Percentiles rank a stretch among this genome's conserved stretches.
phyloP scores from a whole-genome alignment of 306 rosid genomes.

The Vigna trinervia region DNA sequence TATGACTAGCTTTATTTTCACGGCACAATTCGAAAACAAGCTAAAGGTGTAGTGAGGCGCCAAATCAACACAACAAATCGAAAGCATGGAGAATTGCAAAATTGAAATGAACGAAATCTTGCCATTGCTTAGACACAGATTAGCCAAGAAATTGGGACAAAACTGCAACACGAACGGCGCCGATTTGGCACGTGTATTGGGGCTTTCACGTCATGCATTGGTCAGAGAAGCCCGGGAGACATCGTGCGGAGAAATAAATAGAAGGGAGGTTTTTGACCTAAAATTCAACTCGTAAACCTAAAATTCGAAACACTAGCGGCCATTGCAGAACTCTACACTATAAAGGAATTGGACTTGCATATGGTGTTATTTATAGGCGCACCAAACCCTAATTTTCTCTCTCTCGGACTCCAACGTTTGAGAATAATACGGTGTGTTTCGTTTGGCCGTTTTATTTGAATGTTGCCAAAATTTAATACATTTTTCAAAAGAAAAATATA shows the following conservation, averaged over 20 bases:
- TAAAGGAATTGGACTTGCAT: accelerated
- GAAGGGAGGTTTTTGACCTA: neutral
- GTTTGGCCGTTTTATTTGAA: neutral
- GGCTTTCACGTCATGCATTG: constrained; percentile 39
- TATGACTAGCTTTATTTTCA: constrained; percentile 71
- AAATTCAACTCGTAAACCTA: neutral
- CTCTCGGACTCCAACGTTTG: neutral
- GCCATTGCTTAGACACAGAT: constrained; percentile 55
- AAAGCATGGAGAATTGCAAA: neutral
- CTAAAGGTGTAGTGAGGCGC: constrained; percentile 94
- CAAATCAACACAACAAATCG: neutral
- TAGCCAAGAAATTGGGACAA: constrained; percentile 9
- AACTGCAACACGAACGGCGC: constrained; percentile 56
- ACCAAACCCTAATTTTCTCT: constrained; percentile 20
- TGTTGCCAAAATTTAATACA: neutral
- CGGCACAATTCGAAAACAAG: constrained; percentile 55
- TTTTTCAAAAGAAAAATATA: neutral
- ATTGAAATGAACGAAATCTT: neutral
- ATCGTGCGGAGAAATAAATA: constrained; percentile 31
- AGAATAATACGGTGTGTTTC: neutral
- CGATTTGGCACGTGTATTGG: constrained; percentile 45
- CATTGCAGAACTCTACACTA: neutral
- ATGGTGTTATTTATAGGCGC: constrained; percentile 25
- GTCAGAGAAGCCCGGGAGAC: constrained; percentile 53
- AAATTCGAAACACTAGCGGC: neutral